Evolutionary conservation across 306 rosid species (phyloP), one percentile per base, ranked within the genome.

Genomic region (Carpinus fangiana): DNA sequence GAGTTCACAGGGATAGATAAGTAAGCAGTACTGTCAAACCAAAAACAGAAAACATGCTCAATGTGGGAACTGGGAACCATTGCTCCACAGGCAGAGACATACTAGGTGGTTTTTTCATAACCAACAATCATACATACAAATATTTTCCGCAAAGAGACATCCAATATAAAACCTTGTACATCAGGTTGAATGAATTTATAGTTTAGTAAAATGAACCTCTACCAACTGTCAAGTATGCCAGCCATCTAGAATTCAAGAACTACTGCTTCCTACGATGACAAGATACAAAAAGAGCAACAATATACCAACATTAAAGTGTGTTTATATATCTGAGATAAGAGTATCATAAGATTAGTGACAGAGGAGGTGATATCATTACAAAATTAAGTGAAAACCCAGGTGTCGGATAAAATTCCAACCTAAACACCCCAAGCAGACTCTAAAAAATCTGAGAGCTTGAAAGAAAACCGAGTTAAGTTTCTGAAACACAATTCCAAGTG

Each of bases 1-100:
- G 31, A 34, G 34, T 68, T 53, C 12, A 14, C 76, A 53, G 43
- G 36, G 17, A n/a, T 0, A 61, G 12, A 59, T 12, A 3, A 72
- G 74, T 82, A 55, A 82, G 62, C 69, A 57, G 54, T 2, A 18
- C n/a, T 67, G 43, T n/a, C 7, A 66, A 41, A 66, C 50, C 28
- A 2, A 67, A 17, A 67, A 38, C 28, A 67, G 16, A 67, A 67
- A 67, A 18, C 52, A 67, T 12, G 47, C 51, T 41, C 28, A 67
- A 31, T 67, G 72, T 43, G 50, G 47, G 28, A 38, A 67, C 72
- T 43, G 50, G 47, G 28, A 38, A 67, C 72, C 52, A 41, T 67
- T 41, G 28, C 72, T 41, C 50, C 72, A 67, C 72, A 10, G 31
- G 16, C 72, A 67, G 51, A 36, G 34, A 59, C 17, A 4, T 23